phyloP scores from a whole-genome alignment of 768 basidiomycete genomes.

The Auricularia sp. region DNA sequence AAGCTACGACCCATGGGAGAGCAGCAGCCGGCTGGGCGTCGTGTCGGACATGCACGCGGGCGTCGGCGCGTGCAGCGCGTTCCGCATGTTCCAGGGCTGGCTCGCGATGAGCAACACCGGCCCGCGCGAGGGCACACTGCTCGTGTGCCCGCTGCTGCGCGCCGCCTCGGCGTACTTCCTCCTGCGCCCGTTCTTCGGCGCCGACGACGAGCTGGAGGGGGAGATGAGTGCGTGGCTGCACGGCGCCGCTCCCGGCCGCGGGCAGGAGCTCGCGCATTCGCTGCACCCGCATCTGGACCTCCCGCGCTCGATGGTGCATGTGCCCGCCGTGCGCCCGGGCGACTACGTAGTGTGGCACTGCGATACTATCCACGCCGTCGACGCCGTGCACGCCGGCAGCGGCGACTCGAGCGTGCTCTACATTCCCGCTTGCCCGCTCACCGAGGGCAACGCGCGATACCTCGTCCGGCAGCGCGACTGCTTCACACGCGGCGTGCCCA shows the following conservation, averaged over 20 bases:
- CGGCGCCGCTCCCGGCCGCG: constrained; percentile 41
- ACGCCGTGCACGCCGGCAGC: constrained; percentile 14
- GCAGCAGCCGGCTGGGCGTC: background rate
- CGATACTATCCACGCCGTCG: constrained; percentile 17
- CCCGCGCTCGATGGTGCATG: constrained; percentile 42
- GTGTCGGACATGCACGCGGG: background rate
- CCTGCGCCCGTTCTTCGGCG: constrained; percentile 56
- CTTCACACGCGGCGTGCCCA: constrained; percentile 49
- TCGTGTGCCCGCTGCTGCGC: constrained; percentile 46
- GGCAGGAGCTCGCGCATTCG: constrained; percentile 42
- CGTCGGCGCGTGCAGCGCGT: background rate
- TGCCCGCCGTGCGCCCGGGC: constrained; percentile 50
- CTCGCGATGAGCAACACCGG: constrained; percentile 48
- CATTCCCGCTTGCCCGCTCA: constrained; percentile 61
- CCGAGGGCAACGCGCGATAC: constrained; percentile 50
- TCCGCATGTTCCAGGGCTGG: constrained; percentile 19
- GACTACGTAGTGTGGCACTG: constrained; percentile 46
- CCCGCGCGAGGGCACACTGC: constrained; percentile 50
- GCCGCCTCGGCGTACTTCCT: constrained; percentile 51
- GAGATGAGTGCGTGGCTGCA: constrained; percentile 39
- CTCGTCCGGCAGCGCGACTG: constrained; percentile 48
- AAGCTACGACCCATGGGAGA: background rate
- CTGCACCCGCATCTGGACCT: constrained; percentile 59
- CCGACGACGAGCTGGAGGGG: constrained; percentile 50
- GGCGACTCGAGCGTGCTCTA: constrained; percentile 49